phyloP scores from a whole-genome alignment of 2,329 filamentous ascomycete genomes.

The Karstenula rhodostoma region DNA sequence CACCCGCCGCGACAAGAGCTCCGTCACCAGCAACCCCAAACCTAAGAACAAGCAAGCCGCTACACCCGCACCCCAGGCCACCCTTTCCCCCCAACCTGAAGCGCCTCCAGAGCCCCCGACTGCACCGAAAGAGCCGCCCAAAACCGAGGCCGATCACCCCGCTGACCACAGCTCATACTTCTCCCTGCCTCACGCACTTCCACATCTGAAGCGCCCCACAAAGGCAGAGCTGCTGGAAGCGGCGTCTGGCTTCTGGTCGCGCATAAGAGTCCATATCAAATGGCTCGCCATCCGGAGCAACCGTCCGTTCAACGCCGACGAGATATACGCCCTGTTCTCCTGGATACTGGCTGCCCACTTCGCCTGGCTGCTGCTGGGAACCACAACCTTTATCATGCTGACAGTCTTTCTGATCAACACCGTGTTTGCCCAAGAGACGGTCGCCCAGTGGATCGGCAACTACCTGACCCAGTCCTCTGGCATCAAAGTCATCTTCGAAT shows the following conservation, averaged over 20 bases:
- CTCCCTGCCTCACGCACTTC: conserved; percentile 63
- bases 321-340: conserved; percentile 93
- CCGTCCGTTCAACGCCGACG: conserved; percentile 92
- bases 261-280: conserved; percentile 91
- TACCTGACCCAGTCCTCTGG: conserved; percentile 95
- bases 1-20: conserved; percentile 49
- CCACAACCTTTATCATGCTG: conserved; percentile 95
- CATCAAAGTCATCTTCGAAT: conserved; percentile 94
- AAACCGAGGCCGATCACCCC: conserved; percentile 31
- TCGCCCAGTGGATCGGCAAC: conserved; percentile 92
- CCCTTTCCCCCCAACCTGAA: conserved; percentile 41
- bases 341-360: conserved; percentile 95
- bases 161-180: conserved; percentile 53
- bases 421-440: conserved; percentile 94
- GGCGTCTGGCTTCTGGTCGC: conserved; percentile 90
- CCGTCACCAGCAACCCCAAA: conserved; percentile 36
- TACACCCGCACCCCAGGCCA: conserved; percentile 42
- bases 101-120: conserved; percentile 34
- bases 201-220: conserved; percentile 80
- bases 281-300: conserved; percentile 96
- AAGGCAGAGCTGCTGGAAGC: conserved; percentile 93
- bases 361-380: conserved; percentile 94
- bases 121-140: conserved; percentile 27
- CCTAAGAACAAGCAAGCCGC: conserved; percentile 30
- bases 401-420: conserved; percentile 93